phyloP scores from a whole-genome alignment of 192 early-diverging fungal genomes.

The Diversispora eburnea region DNA sequence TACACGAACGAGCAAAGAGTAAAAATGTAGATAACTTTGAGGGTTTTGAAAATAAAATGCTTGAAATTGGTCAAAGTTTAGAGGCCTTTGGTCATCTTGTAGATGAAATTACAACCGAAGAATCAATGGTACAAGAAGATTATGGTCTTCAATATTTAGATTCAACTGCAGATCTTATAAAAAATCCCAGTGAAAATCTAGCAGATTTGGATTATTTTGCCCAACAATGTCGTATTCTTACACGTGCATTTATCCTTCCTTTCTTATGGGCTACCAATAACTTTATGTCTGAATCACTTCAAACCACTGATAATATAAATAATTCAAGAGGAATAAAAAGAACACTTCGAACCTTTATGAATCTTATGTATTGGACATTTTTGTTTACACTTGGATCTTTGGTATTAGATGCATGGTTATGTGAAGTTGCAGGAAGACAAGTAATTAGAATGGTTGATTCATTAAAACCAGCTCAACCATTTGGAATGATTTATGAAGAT shows the following conservation, averaged over 20 bases:
- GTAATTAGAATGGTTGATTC: conserved; percentile 39
- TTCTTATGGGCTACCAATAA: conserved; percentile 42
- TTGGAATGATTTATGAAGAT: not conserved
- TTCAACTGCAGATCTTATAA: conserved; percentile 16
- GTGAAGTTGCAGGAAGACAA: conserved; percentile 42
- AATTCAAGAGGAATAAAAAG: conserved; percentile 20
- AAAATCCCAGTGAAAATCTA: conserved; percentile 26
- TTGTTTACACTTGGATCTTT: conserved; percentile 41
- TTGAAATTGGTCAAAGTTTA: not conserved
- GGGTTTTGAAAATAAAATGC: not conserved
- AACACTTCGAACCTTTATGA: conserved; percentile 33
- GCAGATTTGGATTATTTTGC: conserved; percentile 44
- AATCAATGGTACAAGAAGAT: not conserved
- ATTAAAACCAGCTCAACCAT: conserved; percentile 26
- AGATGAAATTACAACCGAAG: not conserved
- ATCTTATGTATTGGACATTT: conserved; percentile 44
- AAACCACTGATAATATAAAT: conserved; percentile 13
- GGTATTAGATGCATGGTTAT: conserved; percentile 43
- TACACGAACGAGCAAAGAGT: conserved; percentile 3
- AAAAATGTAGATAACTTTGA: conserved; percentile 9
- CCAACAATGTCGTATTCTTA: conserved; percentile 41
- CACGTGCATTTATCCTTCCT: conserved; percentile 39
- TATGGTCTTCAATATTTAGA: not conserved
- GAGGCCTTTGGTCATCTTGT: not conserved
- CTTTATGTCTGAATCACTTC: conserved; percentile 37